These are phyloP conservation scores for Porcisia hertigi DNA, from an alignment of 208 protist species.

Conservation along the genomic window DNA sequence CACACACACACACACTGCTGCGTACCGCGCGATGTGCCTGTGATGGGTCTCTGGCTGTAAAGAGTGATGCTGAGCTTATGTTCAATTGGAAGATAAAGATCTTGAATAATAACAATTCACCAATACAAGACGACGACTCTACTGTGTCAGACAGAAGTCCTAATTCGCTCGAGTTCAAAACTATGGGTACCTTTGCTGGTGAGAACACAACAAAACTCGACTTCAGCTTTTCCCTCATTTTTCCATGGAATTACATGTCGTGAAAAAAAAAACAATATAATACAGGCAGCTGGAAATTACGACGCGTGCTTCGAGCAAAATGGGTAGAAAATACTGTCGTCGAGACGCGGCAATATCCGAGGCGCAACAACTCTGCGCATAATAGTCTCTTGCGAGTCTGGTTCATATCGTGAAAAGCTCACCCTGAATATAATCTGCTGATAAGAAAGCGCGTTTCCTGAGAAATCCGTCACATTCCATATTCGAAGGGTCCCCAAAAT, in stretches of 20 bases:
- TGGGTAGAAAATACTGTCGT: conserved; percentile 78
- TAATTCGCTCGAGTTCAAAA: background rate
- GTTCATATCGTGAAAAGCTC: conserved; percentile 47
- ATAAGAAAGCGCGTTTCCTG: conserved; percentile 29
- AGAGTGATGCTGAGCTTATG: background rate
- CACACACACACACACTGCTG: background rate
- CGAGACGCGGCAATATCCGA: conserved; percentile 61
- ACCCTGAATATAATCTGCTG: conserved; percentile 55
- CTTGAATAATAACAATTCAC: background rate
- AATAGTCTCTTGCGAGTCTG: conserved; percentile 48
- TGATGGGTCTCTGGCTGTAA: background rate
- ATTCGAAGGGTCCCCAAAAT: conserved; percentile 58
- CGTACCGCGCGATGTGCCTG: background rate
- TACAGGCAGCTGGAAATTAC: conserved; percentile 2
- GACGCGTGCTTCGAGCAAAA: conserved; percentile 46
- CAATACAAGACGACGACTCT: background rate
- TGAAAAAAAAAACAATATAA: background rate
- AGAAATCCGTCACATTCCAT: conserved; percentile 53
- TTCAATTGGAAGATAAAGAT: background rate
- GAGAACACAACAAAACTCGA: background rate
- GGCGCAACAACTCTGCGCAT: conserved; percentile 52
- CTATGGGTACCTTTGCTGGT: too few relatives aligned
- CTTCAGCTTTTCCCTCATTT: background rate
- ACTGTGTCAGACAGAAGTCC: background rate
- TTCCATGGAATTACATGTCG: background rate